Evolutionary conservation across 2,329 filamentous ascomycete species (phyloP).

Genomic region (Balansia obtecta): DNA sequence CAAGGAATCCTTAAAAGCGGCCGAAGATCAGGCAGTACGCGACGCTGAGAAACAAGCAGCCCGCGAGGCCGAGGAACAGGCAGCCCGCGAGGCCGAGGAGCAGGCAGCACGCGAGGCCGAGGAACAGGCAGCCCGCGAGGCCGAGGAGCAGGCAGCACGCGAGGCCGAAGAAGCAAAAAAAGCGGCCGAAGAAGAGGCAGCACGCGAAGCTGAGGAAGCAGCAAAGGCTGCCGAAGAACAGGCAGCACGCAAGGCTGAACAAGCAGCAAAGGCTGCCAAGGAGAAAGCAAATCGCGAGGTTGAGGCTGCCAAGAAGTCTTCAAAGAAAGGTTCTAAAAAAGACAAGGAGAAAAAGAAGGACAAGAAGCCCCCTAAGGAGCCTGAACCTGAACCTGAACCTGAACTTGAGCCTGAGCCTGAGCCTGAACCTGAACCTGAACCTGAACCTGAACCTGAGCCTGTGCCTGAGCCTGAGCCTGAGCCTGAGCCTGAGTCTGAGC

Average conservation of each 20-base stretch:
- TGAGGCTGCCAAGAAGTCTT: slow-evolving; percentile 21
- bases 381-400: slow-evolving; percentile 7
- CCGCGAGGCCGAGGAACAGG: slow-evolving; percentile 11
- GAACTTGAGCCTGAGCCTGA: slow-evolving; percentile 8
- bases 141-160: slow-evolving; percentile 12
- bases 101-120: slow-evolving; percentile 13
- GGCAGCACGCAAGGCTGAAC: slow-evolving; percentile 14
- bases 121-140: slow-evolving; percentile 10
- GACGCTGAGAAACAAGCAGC: slow-evolving; percentile 29
- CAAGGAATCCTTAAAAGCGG: neutral
- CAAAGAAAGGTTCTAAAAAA: slow-evolving; percentile 26
- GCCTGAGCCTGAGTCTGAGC: slow-evolving; percentile 7
- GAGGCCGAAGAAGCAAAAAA: slow-evolving; percentile 16
- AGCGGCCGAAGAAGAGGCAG: slow-evolving; percentile 22
- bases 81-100: too few species aligned
- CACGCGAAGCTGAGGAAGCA: slow-evolving; percentile 22
- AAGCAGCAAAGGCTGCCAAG: slow-evolving; percentile 13
- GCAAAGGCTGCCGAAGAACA: slow-evolving; percentile 17
- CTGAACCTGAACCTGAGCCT: slow-evolving; percentile 6
- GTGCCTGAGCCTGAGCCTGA: slow-evolving; percentile 8
- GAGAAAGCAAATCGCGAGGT: slow-evolving; percentile 17
- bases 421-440: slow-evolving; percentile 7
- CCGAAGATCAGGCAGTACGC: slow-evolving; percentile 18
- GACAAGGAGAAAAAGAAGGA: slow-evolving; percentile 12
- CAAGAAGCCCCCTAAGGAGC: slow-evolving; percentile 9